Evolutionary conservation across 2,329 filamentous ascomycete genomes (phyloP).

Genomic region (Hortaea werneckii): DNA sequence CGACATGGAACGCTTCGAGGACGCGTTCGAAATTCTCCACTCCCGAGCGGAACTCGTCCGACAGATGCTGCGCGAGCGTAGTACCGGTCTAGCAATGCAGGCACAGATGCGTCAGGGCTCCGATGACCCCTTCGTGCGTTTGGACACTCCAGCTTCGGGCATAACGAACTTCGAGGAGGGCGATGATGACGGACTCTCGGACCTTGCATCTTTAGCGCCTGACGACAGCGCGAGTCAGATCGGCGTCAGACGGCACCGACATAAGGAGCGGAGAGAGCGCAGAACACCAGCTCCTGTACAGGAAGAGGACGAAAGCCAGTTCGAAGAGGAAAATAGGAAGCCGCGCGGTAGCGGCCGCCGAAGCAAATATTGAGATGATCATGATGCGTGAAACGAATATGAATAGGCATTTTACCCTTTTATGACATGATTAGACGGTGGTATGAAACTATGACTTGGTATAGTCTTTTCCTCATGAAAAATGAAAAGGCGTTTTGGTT

Average conservation of each 20-base stretch:
- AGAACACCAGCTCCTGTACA: constrained; percentile 7
- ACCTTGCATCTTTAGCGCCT: constrained; percentile 50
- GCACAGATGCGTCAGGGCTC: constrained; percentile 48
- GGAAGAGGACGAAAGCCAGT: constrained; percentile 9
- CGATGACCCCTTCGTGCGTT: constrained; percentile 32
- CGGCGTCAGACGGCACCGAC: constrained; percentile 51
- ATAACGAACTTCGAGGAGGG: constrained; percentile 25
- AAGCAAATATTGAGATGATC: constrained; percentile 8
- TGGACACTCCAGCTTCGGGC: constrained; percentile 32
- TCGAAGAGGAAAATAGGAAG: constrained; percentile 7
- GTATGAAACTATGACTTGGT: background rate
- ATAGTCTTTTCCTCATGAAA: background rate
- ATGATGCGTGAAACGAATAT: background rate
- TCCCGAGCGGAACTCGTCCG: constrained; percentile 72
- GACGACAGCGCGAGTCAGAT: constrained; percentile 78
- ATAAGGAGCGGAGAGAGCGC: constrained; percentile 31
- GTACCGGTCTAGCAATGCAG: constrained; percentile 63
- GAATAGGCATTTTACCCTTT: background rate
- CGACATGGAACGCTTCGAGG: constrained; percentile 89
- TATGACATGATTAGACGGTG: background rate
- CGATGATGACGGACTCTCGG: constrained; percentile 26
- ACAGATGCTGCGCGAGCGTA: constrained; percentile 67
- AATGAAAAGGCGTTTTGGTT: background rate
- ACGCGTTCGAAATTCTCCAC: constrained; percentile 88
- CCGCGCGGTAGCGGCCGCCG: constrained; percentile 4